A percentile compares a stretch with the other conserved stretches of the same genome.
Conservation (phyloP, 176 grass and related monocot species). For the Rhipidocladum racemiflorum region DNA sequence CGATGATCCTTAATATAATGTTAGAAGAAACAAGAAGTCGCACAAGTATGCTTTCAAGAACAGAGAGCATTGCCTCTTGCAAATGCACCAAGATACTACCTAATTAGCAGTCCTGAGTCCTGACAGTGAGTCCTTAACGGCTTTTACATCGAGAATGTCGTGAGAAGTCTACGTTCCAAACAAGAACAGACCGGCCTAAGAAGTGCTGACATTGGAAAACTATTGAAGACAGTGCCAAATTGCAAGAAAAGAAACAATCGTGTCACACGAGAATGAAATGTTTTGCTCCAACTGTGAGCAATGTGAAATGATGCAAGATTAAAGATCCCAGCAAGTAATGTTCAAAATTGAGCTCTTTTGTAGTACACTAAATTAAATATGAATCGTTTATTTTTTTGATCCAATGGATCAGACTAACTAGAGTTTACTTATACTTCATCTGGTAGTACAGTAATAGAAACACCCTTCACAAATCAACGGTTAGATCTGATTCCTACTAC, state of each 20-base stretch:
- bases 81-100: neutral
- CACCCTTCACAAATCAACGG: too few relatives aligned
- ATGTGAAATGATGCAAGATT: neutral
- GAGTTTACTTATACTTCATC: too few relatives aligned
- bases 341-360: too few relatives aligned
- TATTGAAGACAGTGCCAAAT: neutral
- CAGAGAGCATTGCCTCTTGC: slow-evolving; percentile 17
- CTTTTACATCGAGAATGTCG: neutral
- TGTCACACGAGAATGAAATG: neutral
- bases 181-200: neutral
- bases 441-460: too few relatives aligned
- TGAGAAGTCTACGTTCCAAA: neutral
- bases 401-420: too few relatives aligned
- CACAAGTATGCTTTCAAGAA: neutral
- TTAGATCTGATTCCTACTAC: too few relatives aligned
- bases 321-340: too few relatives aligned
- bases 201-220: neutral
- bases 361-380: too few relatives aligned
- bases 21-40: slow-evolving; percentile 18
- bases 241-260: neutral
- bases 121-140: neutral
- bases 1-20: neutral
- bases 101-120: neutral
- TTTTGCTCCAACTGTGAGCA: neutral
- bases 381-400: too few relatives aligned